phyloP scores from a whole-genome alignment of 2,329 filamentous ascomycete species.

The Fusarium multiceps region DNA sequence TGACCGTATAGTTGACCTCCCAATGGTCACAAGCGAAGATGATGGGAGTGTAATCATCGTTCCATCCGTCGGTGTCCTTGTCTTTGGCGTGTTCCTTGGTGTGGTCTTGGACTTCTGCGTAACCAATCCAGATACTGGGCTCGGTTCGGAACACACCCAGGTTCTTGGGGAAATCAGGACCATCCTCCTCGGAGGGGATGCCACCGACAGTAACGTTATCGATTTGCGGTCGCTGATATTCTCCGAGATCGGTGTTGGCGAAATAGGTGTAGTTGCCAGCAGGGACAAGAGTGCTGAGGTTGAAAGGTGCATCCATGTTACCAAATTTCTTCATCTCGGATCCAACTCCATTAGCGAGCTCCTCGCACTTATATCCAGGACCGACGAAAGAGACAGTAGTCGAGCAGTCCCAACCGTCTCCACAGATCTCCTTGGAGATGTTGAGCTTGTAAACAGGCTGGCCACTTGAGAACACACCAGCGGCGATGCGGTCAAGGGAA shows the following conservation, averaged over 20 bases:
- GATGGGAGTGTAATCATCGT: constrained; percentile 20
- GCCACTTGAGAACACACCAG: constrained; percentile 28
- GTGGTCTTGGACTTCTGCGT: constrained; percentile 18
- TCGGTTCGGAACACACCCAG: constrained; percentile 34
- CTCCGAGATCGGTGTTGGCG: constrained; percentile 20
- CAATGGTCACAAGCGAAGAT: constrained; percentile 42
- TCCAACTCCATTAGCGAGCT: constrained; percentile 16
- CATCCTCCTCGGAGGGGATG: neutral
- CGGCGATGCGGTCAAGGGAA: constrained; percentile 19
- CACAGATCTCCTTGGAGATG: constrained; percentile 22
- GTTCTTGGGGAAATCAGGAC: constrained; percentile 18
- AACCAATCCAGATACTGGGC: constrained; percentile 38
- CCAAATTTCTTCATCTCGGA: constrained; percentile 17
- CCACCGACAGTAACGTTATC: neutral
- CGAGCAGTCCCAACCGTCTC: constrained; percentile 37
- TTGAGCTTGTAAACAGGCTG: constrained; percentile 21
- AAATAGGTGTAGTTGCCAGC: constrained; percentile 30
- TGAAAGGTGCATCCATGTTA: constrained; percentile 19
- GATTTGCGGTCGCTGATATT: constrained; percentile 34
- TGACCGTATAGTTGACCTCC: constrained; percentile 38
- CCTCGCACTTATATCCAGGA: constrained; percentile 39
- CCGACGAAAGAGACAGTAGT: constrained; percentile 36
- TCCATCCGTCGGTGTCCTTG: constrained; percentile 3
- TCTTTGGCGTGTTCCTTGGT: constrained; percentile 1
- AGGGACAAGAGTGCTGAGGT: constrained; percentile 26